phyloP scores from a whole-genome alignment of 2,329 filamentous ascomycete genomes.

The Aspergillus texensis region DNA sequence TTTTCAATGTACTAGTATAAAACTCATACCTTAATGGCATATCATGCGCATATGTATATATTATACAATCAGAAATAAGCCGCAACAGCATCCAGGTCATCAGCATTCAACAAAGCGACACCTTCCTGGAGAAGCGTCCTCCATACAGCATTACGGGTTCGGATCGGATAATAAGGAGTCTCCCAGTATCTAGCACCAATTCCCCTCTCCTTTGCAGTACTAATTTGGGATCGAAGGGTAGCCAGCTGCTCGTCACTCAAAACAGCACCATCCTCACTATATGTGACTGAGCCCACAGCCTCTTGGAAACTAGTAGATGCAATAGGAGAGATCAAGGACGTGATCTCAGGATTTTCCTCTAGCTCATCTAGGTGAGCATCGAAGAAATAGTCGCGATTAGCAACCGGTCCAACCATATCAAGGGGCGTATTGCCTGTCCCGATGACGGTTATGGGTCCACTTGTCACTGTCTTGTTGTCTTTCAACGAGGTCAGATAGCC shows the following conservation, averaged over 20 bases:
- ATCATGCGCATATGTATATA: neutral
- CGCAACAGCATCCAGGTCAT: constrained; percentile 60
- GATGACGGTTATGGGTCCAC: constrained; percentile 61
- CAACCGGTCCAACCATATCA: constrained; percentile 49
- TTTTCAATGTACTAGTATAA: neutral
- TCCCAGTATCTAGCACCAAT: constrained; percentile 67
- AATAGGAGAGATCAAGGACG: constrained; percentile 54
- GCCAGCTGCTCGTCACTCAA: constrained; percentile 48
- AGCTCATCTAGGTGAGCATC: constrained; percentile 58
- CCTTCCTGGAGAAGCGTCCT: constrained; percentile 58
- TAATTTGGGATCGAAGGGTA: constrained; percentile 56
- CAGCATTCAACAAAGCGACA: constrained; percentile 65
- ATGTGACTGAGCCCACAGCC: constrained; percentile 43
- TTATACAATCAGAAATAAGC: constrained; percentile 32
- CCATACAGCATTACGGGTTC: constrained; percentile 63
- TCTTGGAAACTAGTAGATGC: constrained; percentile 55
- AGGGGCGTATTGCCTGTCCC: constrained; percentile 62
- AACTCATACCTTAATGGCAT: neutral
- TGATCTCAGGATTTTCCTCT: constrained; percentile 48
- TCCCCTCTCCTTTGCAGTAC: constrained; percentile 56
- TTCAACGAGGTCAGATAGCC: constrained; percentile 58
- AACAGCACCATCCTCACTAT: constrained; percentile 35
- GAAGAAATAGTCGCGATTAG: constrained; percentile 60
- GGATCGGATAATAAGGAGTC: constrained; percentile 61
- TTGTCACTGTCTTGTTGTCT: constrained; percentile 46